A percentile compares a stretch with the other conserved stretches of the same genome.
Evolutionary conservation across 345 rosid genomes (phyloP).

Genomic region (Sonneratia caseolaris): DNA sequence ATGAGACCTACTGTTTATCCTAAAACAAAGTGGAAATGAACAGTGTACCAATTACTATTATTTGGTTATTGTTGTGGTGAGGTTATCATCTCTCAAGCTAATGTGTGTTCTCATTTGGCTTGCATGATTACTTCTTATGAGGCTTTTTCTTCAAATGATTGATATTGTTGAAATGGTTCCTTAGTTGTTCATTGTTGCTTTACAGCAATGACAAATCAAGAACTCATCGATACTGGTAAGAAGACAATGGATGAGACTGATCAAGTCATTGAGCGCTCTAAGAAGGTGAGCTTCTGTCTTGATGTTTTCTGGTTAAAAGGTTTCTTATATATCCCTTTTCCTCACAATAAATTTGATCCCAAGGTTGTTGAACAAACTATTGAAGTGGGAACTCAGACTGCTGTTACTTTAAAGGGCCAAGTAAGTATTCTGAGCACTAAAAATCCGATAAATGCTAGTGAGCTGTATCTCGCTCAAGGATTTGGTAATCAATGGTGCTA

Average conservation of each 20-base stretch:
- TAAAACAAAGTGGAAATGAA: neutral
- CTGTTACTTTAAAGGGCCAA: constrained; percentile 82
- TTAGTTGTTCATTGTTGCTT: neutral
- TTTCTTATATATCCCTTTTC: neutral
- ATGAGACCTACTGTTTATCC: no score
- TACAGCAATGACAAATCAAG: constrained; percentile 88
- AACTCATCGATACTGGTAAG: constrained; percentile 66
- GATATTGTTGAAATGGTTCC: neutral
- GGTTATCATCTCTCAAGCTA: neutral
- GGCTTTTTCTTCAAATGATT: neutral
- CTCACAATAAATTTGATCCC: constrained; percentile 7
- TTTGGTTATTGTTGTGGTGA: neutral
- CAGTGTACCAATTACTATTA: neutral
- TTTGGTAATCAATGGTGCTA: constrained; percentile 5
- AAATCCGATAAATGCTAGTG: neutral
- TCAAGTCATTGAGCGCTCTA: constrained; percentile 87
- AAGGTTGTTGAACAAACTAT: constrained; percentile 93
- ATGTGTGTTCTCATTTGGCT: neutral
- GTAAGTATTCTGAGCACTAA: constrained; percentile 27
- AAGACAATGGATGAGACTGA: constrained; percentile 95
- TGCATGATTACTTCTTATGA: neutral
- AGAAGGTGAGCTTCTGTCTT: constrained; percentile 37
- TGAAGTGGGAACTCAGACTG: constrained; percentile 97
- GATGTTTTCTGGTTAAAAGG: constrained; percentile 2
- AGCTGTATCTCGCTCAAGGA: neutral